Percentiles rank a stretch among this genome's conserved stretches.
phyloP scores from a whole-genome alignment of 805 yeast species.

The Isabelozyma heimii region DNA sequence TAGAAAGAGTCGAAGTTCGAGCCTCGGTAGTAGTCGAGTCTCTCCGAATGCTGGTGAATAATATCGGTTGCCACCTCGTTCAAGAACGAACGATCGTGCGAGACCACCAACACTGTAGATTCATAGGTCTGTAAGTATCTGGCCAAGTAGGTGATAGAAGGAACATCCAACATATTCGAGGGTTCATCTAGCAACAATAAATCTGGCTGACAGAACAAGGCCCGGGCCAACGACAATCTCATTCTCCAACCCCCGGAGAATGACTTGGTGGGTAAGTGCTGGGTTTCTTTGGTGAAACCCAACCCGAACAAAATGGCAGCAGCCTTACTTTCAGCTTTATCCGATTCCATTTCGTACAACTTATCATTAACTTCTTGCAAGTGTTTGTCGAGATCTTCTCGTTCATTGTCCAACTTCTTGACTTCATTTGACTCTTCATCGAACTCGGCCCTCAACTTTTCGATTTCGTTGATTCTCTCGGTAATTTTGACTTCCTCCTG shows the following conservation, averaged over 20 bases:
- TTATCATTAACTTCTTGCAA: conserved; percentile 79
- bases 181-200: conserved; percentile 94
- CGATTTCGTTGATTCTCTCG: conserved; percentile 75
- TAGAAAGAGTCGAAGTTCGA: conserved; percentile 92
- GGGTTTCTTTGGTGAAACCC: conserved; percentile 90
- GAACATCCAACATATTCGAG: conserved; percentile 99
- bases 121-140: conserved; percentile 87
- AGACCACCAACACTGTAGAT: conserved; percentile 89
- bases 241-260: conserved; percentile 99
- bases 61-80: conserved; percentile 99
- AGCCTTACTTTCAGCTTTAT: conserved; percentile 96
- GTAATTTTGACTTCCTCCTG: conserved; percentile 72
- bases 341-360: conserved; percentile 90
- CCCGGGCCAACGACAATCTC: conserved; percentile 98
- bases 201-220: conserved; percentile 96
- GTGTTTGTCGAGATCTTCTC: conserved; percentile 78
- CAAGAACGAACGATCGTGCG: conserved; percentile 95
- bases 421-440: conserved; percentile 74
- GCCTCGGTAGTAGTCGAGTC: conserved; percentile 93
- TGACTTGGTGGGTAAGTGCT: conserved; percentile 75
- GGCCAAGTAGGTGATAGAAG: conserved; percentile 91
- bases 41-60: conserved; percentile 95
- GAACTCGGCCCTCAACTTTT: conserved; percentile 63
- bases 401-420: conserved; percentile 81
- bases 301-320: conserved; percentile 90